Base-by-base conservation (phyloP, 2,329 filamentous ascomycete genomes). In the Neonectria punicea region DNA sequence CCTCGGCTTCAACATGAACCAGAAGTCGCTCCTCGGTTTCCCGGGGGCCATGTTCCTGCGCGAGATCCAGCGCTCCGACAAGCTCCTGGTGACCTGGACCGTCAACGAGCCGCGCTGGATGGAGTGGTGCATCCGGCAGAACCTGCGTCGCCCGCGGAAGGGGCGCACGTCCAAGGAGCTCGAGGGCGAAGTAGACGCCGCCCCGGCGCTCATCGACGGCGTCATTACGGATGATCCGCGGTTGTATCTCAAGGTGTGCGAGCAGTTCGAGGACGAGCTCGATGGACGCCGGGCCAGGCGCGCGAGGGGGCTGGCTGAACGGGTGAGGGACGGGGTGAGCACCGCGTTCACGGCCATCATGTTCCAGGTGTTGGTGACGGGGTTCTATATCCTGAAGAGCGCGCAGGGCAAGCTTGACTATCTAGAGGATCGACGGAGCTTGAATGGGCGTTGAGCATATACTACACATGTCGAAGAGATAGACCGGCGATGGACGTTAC, bases 141-240 rank as follows among this genome's bases (percentile, higher is more conserved):
- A 80, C 53, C 64, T 72, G 18, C 67, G 61, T 11, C 79, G 84
- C 30, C 50, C 51, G 80, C 86, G 46, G 72, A 44, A 50, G 28
- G 22, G 7, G 72, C 28, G 22, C 25, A 32, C 28, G 16, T 6
- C 5, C 9, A 34, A 34, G 47, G 25, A 55, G 18, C 16, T 30
- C 5, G 53, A 41, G 20, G 39, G 28, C 32, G 28, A 53, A 50
- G 43, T 11, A 30, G 30, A 20, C 39, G 43, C 28, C 6, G 36
- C 36, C n/a, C 44, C 60, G 16, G 68, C 64, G 13, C 64, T 78
- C 32, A 81, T 97, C 1, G 92, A 97, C 71, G 94, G 93, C 1
- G 91, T 97, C 5, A 90, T 97, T 58, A 97, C 94, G 0, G 94
- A 98, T 75, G 90, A 97, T 70, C 92, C 93, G 1, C 86, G 86